Evolutionary conservation across 768 basidiomycete genomes (phyloP).

Genomic region (Tylopilus subfusipes): DNA sequence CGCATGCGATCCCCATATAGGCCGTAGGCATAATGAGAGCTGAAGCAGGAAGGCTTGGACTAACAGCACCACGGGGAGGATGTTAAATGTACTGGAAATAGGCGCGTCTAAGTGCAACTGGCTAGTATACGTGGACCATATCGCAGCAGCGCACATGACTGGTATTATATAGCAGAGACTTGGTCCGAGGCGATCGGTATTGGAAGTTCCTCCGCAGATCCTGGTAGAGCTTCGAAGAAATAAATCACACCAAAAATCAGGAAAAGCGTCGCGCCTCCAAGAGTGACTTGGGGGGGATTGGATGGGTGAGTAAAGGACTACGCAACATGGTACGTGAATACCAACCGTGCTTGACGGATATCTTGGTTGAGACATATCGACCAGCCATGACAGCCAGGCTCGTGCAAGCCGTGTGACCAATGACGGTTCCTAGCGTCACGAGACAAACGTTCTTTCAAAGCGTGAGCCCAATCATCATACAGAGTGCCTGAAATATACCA

Average conservation of each 20-base stretch:
- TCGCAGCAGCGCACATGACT: background rate
- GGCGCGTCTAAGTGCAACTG: background rate
- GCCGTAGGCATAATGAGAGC: background rate
- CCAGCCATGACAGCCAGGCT: constrained; percentile 91
- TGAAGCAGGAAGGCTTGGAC: background rate
- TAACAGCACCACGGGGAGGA: background rate
- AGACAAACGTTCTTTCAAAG: constrained; percentile 79
- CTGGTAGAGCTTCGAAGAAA: constrained; percentile 56
- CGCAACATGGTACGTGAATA: constrained; percentile 12
- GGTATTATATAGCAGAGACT: constrained; percentile 1
- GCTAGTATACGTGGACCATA: background rate
- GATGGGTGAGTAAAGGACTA: background rate
- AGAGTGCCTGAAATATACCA: constrained; percentile 24
- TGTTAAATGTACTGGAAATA: background rate
- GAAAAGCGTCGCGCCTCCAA: constrained; percentile 80
- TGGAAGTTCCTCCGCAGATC: constrained; percentile 18
- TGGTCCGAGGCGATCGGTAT: constrained; percentile 15
- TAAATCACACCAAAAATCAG: constrained; percentile 80
- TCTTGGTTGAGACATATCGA: constrained; percentile 86
- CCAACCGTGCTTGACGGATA: constrained; percentile 89
- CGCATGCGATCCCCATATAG: too few species aligned
- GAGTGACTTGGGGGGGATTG: constrained; percentile 57
- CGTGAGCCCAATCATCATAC: constrained; percentile 4
- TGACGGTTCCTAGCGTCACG: constrained; percentile 83
- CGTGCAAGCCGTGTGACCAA: constrained; percentile 87